Base-by-base conservation (phyloP, 345 rosid species). In the Heritiera littoralis region DNA sequence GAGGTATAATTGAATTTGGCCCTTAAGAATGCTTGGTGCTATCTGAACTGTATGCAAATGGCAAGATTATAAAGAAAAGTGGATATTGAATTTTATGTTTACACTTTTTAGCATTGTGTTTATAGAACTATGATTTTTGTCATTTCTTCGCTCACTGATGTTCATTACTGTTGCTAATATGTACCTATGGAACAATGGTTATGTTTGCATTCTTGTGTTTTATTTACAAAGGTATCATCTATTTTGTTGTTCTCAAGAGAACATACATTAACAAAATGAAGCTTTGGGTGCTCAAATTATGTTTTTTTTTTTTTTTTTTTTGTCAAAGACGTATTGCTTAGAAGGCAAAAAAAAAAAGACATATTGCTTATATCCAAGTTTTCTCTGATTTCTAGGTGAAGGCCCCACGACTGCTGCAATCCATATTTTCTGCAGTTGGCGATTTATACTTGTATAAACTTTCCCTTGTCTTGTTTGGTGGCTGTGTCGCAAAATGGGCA, bases 371-470 rank as follows among this genome's bases (percentile, higher is more conserved):
- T 3, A 40, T 51, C 3, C 23, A 66, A 28, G 7, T 72, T 4
- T 80, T 66, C 58, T 35, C 30, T 77, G 82, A 56, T 85, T 79
- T 77, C 67, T 80, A 96, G 98, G 86, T 88, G 0, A 92, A 85
- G 70, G 82, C 92, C 55, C 98, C 98, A 35, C 87, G 94, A 81
- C 83, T 96, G 77, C 84, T 90, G 81, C 97, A 94, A 84, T 92
- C 97, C 32, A 17, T 92, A 78, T 89, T 96, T 82, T 92, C 95
- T 79, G 97, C 98, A 69, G 77, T 88, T 84, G 99, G 98, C 76
- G 98, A 94, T 89, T 85, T 96, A 64, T 96, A 88, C 84, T 72
- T 89, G 75, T 92, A 88, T 89, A 94, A 92, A 84, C 85, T 96
- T 75, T 86, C 97, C 5, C 63, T 43, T 79, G 86, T 73, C 76